phyloP scores from a whole-genome alignment of 2,329 filamentous ascomycete species.

The Gaeumannomyces sp. region DNA sequence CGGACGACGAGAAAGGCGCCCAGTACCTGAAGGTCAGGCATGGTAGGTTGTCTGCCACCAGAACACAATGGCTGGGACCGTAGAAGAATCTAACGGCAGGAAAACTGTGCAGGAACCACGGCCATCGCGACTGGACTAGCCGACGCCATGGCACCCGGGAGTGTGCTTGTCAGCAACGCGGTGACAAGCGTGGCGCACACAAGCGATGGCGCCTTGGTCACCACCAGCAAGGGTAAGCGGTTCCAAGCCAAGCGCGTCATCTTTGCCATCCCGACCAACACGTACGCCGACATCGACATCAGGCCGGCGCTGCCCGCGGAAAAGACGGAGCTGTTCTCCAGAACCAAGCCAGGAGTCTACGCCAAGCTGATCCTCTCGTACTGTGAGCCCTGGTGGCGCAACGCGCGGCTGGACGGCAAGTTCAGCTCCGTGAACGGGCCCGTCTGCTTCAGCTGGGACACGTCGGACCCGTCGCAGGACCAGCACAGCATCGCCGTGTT shows the following conservation, averaged over 20 bases:
- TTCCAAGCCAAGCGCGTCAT: conserved; percentile 39
- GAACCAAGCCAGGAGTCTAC: conserved; percentile 39
- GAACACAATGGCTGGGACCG: no score
- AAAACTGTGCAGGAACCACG: conserved; percentile 1
- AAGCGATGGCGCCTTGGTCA: conserved; percentile 17
- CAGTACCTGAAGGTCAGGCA: conserved; percentile 7
- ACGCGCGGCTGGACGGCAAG: conserved; percentile 36
- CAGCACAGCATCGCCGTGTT: conserved; percentile 35
- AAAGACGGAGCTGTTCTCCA: conserved; percentile 30
- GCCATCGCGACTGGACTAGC: background rate
- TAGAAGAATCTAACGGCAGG: no score
- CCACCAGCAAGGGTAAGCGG: conserved; percentile 20
- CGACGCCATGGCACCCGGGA: background rate
- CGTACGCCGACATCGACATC: conserved; percentile 40
- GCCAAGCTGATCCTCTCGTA: conserved; percentile 44
- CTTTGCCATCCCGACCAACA: conserved; percentile 39
- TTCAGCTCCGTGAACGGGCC: conserved; percentile 14
- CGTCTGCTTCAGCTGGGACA: conserved; percentile 6
- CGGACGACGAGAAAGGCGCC: background rate
- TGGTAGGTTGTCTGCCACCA: background rate
- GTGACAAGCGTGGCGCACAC: no score
- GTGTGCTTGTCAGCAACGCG: background rate
- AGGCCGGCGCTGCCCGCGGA: conserved; percentile 34
- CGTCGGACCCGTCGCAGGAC: conserved; percentile 14
- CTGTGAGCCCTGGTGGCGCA: conserved; percentile 31